phyloP scores from a whole-genome alignment of 768 basidiomycete genomes.

The Lactarius akahatsu region DNA sequence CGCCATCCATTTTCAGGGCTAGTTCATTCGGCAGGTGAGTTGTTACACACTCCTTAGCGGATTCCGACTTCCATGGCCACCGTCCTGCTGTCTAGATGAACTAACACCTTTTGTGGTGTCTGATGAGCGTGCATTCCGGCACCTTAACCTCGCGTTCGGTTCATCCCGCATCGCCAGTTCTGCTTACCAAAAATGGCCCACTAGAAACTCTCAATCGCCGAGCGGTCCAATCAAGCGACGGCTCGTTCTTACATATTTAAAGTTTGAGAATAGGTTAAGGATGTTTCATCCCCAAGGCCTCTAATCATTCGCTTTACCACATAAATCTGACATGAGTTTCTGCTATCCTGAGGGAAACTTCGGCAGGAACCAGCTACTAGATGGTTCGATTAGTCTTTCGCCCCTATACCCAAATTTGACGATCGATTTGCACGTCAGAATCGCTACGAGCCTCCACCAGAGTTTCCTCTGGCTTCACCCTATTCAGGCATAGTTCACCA shows the following conservation, averaged over 20 bases:
- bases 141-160: slow-evolving; percentile 75
- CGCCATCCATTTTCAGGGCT: slow-evolving; percentile 91
- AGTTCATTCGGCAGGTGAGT: slow-evolving; percentile 90
- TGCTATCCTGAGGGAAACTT: too few relatives aligned
- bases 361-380: too few relatives aligned
- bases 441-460: slow-evolving; percentile 94
- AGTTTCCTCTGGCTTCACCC: slow-evolving; percentile 52
- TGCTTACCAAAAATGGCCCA: slow-evolving; percentile 75
- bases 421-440: slow-evolving; percentile 97
- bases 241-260: too few relatives aligned
- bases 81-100: slow-evolving; percentile 87
- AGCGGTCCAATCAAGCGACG: slow-evolving; percentile 35
- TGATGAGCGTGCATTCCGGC: slow-evolving; percentile 56
- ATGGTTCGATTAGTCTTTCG: slow-evolving; percentile 96
- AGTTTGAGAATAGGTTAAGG: too few relatives aligned
- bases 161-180: slow-evolving; percentile 72
- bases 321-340: too few relatives aligned
- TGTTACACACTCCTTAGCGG: slow-evolving; percentile 87
- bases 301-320: too few relatives aligned
- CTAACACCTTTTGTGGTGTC: slow-evolving; percentile 84
- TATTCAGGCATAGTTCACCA: too few relatives aligned
- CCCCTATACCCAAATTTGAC: slow-evolving; percentile 95
- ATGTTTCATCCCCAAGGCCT: too few relatives aligned
- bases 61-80: slow-evolving; percentile 85
- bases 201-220: slow-evolving; percentile 66